Evolutionary conservation across 306 rosid genomes (phyloP), one percentile per base, ranked within the genome.

Genomic region (Castanea crenata): DNA sequence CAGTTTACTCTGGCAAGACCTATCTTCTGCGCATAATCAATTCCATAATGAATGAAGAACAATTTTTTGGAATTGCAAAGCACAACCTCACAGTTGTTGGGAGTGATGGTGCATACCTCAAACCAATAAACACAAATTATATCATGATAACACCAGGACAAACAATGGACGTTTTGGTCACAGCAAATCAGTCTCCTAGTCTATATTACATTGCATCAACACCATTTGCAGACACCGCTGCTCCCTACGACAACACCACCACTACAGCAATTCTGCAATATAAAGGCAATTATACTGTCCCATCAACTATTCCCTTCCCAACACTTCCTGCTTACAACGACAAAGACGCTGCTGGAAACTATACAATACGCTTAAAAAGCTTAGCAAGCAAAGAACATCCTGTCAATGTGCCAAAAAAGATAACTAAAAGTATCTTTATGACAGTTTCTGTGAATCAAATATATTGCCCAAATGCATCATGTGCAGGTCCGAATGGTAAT

Each of bases 91-190:
- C 83, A 1, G 77, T 89, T 29, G 89, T 89, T 14, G 86, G 83
- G 1, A 54, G 57, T 21, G 90, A 89, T 62, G 84, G 79, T 4
- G 7, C 79, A 59, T 87, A 87, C 75, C 61, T 77, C 3, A 83
- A 79, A 81, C 90, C 81, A 18, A 15, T 87, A 12, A 27, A 44
- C 23, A 78, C 59, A 69, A 73, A 74, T 38, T 83, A 76, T 82
- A 83, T 89, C 38, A 25, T 81, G 74, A 89, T 89, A 74, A 23
- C 88, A 9, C 92, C 90, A 27, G 89, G 92, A 13, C 90, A 89
- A 77, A 70, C 92, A 5, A 85, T 85, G 62, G 92, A 89, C 27
- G 69, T 73, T 6, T 77, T 89, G 64, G 35, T 89, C 15, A 6
- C 81, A 20, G 86, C 92, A 1, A 85, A 83, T 78, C 89, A 86